Percentiles rank a stretch among this genome's conserved stretches.
Conservation (phyloP, 208 protist genomes). For the Trypanosoma conorhini region DNA sequence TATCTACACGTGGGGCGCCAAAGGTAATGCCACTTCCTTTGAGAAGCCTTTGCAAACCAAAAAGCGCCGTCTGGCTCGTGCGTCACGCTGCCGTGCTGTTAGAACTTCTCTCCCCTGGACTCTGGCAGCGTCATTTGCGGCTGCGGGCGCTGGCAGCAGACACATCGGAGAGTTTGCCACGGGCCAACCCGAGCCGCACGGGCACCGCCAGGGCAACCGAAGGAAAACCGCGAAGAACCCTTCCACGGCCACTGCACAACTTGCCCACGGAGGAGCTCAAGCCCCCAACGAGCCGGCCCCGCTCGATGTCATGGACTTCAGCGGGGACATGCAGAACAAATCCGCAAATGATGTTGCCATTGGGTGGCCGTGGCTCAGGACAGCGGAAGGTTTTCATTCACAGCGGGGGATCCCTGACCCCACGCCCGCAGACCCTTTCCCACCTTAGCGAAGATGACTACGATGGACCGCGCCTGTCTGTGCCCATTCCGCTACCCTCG, state of each 20-base stretch:
- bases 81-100: conserved; percentile 34
- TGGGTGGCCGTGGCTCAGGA: background rate
- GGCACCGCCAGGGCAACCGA: background rate
- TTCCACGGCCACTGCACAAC: background rate
- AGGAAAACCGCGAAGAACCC: background rate
- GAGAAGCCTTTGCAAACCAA: conserved; percentile 41
- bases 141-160: conserved; percentile 15
- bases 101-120: conserved; percentile 31
- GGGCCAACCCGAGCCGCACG: background rate
- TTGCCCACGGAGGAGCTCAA: background rate
- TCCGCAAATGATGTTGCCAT: background rate
- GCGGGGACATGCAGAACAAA: background rate
- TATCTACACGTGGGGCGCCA: conserved; percentile 46
- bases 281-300: background rate
- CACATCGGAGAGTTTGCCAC: background rate
- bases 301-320: conserved; percentile 6
- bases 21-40: conserved; percentile 36
- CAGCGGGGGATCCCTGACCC: background rate
- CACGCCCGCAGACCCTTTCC: background rate
- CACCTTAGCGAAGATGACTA: background rate
- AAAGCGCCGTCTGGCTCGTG: conserved; percentile 38
- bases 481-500: background rate
- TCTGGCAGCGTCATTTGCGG: conserved; percentile 28
- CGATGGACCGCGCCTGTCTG: background rate
- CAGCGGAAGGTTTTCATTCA: background rate